Conservation (phyloP, 2,329 filamentous ascomycete species). For the Graphilbum sp. region DNA sequence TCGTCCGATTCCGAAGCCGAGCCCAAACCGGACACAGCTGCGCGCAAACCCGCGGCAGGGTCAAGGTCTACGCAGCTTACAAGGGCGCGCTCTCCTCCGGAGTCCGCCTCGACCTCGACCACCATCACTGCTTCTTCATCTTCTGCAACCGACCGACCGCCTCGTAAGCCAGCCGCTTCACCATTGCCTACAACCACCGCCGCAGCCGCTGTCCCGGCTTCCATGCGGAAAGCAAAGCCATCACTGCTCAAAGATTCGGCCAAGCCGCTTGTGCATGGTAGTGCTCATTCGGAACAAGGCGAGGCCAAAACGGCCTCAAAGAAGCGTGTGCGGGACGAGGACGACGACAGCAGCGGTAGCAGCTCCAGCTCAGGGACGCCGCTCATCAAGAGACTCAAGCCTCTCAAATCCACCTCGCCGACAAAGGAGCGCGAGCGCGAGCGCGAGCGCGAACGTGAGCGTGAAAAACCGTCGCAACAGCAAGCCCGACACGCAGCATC, state of each 20-base stretch:
- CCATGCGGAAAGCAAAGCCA: slow-evolving; percentile 8
- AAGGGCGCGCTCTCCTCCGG: slow-evolving; percentile 10
- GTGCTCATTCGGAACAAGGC: too few relatives aligned
- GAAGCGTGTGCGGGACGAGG: slow-evolving; percentile 35
- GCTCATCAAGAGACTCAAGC: slow-evolving; percentile 40
- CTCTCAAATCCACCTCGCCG: slow-evolving; percentile 11
- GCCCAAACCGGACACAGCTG: slow-evolving; percentile 3
- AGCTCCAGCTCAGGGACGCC: slow-evolving; percentile 44
- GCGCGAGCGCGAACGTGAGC: too few relatives aligned
- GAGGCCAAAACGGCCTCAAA: too few relatives aligned
- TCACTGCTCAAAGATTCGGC: slow-evolving; percentile 5
- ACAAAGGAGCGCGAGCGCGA: slow-evolving; percentile 2
- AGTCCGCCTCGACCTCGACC: slow-evolving; percentile 2
- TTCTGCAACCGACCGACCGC: slow-evolving; percentile 2
- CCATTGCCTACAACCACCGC: background rate
- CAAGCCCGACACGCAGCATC: background rate
- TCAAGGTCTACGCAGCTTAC: too few relatives aligned
- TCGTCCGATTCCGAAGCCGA: slow-evolving; percentile 30
- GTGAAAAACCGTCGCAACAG: background rate
- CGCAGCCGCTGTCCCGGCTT: slow-evolving; percentile 4
- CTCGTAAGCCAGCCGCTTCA: slow-evolving; percentile 6
- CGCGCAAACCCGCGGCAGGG: background rate
- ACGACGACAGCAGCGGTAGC: slow-evolving; percentile 33
- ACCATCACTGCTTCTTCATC: background rate
- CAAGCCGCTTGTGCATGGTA: too few relatives aligned